Conservation (phyloP, 441 rosid species). For the Eugenia klotzschiana region DNA sequence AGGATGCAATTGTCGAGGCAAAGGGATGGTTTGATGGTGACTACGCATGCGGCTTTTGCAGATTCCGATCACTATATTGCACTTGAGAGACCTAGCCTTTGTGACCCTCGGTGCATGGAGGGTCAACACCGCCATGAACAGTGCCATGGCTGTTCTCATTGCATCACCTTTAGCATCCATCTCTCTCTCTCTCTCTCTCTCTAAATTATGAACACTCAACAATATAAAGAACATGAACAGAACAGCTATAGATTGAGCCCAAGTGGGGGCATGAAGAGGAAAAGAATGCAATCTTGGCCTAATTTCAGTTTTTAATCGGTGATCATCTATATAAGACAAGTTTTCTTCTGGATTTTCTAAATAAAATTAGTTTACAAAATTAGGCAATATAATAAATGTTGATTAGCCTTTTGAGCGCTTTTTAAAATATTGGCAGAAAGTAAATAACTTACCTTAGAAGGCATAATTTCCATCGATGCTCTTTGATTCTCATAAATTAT, state of each 20-base stretch:
- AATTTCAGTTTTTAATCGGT: too few species aligned
- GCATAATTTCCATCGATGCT: too few species aligned
- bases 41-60: not conserved
- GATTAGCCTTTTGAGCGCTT: too few species aligned
- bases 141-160: not conserved
- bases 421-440: too few species aligned
- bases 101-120: not conserved
- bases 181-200: not conserved
- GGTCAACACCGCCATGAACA: not conserved
- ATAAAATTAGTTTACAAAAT: not conserved
- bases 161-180: not conserved
- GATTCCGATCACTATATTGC: not conserved
- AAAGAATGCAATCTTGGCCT: too few species aligned
- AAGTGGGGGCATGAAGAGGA: too few species aligned
- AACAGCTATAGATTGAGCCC: too few species aligned
- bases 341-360: too few species aligned
- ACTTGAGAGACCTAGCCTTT: not conserved
- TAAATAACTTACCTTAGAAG: too few species aligned
- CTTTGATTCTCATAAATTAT: too few species aligned
- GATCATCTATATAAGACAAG: too few species aligned
- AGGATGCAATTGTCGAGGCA: not conserved
- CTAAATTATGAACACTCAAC: too few species aligned
- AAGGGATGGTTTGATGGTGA: not conserved
- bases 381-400: not conserved
- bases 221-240: not conserved